Percentiles rank a stretch among this genome's conserved stretches.
Conservation (phyloP, 768 basidiomycete species). For the Suillus hirtellus region DNA sequence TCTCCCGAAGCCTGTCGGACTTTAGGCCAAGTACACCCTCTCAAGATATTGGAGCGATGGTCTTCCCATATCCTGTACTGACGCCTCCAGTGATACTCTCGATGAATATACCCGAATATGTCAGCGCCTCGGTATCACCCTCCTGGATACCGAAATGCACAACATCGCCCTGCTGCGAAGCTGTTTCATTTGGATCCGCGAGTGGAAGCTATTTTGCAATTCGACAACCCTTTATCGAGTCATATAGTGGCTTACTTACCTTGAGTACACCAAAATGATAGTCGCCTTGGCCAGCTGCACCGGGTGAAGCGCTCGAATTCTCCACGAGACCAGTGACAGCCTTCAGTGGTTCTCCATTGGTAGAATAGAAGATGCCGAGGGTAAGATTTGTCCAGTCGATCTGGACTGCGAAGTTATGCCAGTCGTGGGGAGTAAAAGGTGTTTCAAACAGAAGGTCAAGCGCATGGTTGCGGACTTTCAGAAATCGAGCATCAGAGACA, state of each 20-base stretch:
- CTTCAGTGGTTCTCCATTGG: constrained; percentile 37
- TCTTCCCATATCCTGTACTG: constrained; percentile 33
- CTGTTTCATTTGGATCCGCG: constrained; percentile 45
- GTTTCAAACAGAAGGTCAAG: constrained; percentile 50
- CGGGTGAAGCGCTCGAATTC: constrained; percentile 42
- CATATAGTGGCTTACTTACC: constrained; percentile 32
- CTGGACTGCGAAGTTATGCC: constrained; percentile 64
- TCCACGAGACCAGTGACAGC: constrained; percentile 43
- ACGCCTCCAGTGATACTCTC: constrained; percentile 41
- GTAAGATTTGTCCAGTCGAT: constrained; percentile 56
- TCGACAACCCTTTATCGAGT: not conserved
- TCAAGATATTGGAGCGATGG: constrained; percentile 15
- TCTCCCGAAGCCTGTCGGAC: too few relatives aligned
- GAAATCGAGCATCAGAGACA: constrained; percentile 42
- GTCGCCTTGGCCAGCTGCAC: constrained; percentile 53
- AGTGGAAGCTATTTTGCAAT: constrained; percentile 47
- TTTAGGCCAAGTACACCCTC: too few relatives aligned
- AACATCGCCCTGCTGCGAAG: constrained; percentile 53
- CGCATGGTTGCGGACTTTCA: constrained; percentile 59
- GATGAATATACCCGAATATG: constrained; percentile 62
- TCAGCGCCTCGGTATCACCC: constrained; percentile 51
- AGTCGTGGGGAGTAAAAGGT: constrained; percentile 41
- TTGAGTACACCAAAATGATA: constrained; percentile 65
- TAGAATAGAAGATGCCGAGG: constrained; percentile 53
- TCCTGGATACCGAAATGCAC: constrained; percentile 62